phyloP scores from a whole-genome alignment of 2,329 filamentous ascomycete genomes.

The Gliomastix tumulicola region DNA sequence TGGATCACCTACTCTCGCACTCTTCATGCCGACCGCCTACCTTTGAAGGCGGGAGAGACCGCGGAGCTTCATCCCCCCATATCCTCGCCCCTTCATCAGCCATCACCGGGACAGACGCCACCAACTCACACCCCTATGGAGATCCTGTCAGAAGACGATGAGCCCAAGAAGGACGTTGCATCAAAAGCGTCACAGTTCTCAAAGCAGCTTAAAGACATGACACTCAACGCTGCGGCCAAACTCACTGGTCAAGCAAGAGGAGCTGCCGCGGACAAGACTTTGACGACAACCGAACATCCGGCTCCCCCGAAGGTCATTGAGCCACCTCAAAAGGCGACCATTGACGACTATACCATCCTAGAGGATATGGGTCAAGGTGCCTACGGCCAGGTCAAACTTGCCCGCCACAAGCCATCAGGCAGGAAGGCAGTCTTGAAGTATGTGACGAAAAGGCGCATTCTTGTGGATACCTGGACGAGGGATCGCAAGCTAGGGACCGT shows the following conservation, averaged over 20 bases:
- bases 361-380: conserved; percentile 99
- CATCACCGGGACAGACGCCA: conserved; percentile 65
- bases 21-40: conserved; percentile 66
- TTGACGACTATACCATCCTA: conserved; percentile 83
- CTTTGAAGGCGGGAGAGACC: conserved; percentile 42
- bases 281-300: too few species aligned
- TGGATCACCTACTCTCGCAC: conserved; percentile 98
- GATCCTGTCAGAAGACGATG: conserved; percentile 44
- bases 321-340: conserved; percentile 62
- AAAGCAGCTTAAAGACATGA: conserved; percentile 49
- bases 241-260: conserved; percentile 31
- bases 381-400: conserved; percentile 95
- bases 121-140: conserved; percentile 49
- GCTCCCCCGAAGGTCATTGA: conserved; percentile 20
- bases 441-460: conserved; percentile 91
- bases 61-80: conserved; percentile 1
- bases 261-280: conserved; percentile 1
- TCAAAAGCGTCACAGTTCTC: conserved; percentile 42
- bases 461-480: conserved; percentile 97
- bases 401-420: conserved; percentile 71
- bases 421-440: conserved; percentile 95
- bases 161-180: conserved; percentile 30
- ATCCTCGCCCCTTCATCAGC: conserved; percentile 66
- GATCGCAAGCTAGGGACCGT: conserved; percentile 91
- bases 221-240: conserved; percentile 46